Evolutionary conservation across 495 filamentous ascomycete genomes (phyloP), one percentile per base, ranked within the genome.

Genomic region (Penicillium herquei): DNA sequence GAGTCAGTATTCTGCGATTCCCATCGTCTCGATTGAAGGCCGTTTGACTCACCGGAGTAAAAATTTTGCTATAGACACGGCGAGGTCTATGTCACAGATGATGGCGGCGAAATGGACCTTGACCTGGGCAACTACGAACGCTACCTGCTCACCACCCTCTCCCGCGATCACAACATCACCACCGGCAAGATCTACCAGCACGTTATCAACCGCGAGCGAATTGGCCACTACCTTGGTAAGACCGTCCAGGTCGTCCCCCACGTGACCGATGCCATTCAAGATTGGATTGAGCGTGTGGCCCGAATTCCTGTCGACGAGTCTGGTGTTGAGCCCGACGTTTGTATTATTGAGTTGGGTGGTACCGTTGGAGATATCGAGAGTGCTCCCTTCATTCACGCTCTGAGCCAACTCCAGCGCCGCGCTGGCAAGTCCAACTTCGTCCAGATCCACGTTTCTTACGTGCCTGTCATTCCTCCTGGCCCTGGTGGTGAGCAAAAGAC

Each of bases 211-310:
- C 79, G 78, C 55, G 87, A 96, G 74, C 81, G 92, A 46, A 74
- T 76, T 30, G 93, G 93, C 26, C 84, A 90, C 65, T 98, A 98
- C 61, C 83, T 97, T 7, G 94, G 94, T 52, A 85, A 86, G 62
- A 98, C 94, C 0, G 93, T 96, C 16, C 93, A 96, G 70, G 87
- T 96, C 7, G 92, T 97, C 14, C 93, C 92, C 2, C 93, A 98
- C 68, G 72, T 97, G 41, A 96, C 91, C 16, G 83, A 96, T 62
- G 89, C 85, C 3, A 93, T 98, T 56, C 88, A 96, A 70, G 87
- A 96, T 39, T 96, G 91, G 89, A 91, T 97, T 57, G 83, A 90
- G 73, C 81, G 89, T 10, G 94, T 98, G 17, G 89, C 94, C 14
- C 83, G 76, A 61, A 86, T 93, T 50, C 90, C 92, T 6, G 92